Percentiles rank a stretch among this genome's conserved stretches.
Conservation (phyloP, 2,329 filamentous ascomycete species). For the Escovopsis weberi region DNA sequence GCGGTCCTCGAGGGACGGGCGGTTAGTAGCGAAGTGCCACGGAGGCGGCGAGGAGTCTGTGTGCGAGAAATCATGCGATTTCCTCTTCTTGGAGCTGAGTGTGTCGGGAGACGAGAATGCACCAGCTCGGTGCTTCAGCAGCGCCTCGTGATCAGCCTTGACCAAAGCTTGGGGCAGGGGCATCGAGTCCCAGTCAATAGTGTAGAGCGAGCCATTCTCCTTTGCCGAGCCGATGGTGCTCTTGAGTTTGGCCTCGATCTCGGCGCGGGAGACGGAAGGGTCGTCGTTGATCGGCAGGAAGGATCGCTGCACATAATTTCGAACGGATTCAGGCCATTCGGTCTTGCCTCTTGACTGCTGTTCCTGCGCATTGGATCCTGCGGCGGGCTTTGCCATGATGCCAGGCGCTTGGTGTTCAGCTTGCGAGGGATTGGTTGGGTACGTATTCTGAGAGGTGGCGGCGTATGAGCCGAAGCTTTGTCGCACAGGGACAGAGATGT, state of each 20-base stretch:
- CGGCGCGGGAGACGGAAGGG: constrained; percentile 43
- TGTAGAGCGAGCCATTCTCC: constrained; percentile 54
- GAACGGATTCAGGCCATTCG: constrained; percentile 71
- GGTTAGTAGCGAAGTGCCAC: constrained; percentile 58
- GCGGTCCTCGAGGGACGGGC: constrained; percentile 53
- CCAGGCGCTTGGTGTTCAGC: constrained; percentile 12
- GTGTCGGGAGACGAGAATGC: constrained; percentile 11
- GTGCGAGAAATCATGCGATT: constrained; percentile 52
- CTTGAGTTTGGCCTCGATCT: constrained; percentile 77
- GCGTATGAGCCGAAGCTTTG: constrained; percentile 39
- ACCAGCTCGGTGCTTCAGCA: constrained; percentile 24
- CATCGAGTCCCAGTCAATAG: constrained; percentile 69
- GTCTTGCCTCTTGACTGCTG: constrained; percentile 41
- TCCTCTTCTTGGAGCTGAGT: constrained; percentile 58
- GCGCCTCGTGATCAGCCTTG: constrained; percentile 48
- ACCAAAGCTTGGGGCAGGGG: constrained; percentile 78
- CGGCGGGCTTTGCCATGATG: constrained; percentile 16
- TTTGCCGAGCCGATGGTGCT: constrained; percentile 72
- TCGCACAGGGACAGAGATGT: constrained; percentile 46
- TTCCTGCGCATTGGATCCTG: constrained; percentile 16
- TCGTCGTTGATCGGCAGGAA: constrained; percentile 64
- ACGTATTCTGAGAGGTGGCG: constrained; percentile 20
- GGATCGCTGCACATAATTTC: constrained; percentile 76
- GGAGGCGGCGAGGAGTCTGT: constrained; percentile 43
- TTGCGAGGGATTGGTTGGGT: constrained; percentile 15